Evolutionary conservation across 78 protist genomes (phyloP), one percentile per base, ranked within the genome.

Genomic region (Cavenderia fasciculata): DNA sequence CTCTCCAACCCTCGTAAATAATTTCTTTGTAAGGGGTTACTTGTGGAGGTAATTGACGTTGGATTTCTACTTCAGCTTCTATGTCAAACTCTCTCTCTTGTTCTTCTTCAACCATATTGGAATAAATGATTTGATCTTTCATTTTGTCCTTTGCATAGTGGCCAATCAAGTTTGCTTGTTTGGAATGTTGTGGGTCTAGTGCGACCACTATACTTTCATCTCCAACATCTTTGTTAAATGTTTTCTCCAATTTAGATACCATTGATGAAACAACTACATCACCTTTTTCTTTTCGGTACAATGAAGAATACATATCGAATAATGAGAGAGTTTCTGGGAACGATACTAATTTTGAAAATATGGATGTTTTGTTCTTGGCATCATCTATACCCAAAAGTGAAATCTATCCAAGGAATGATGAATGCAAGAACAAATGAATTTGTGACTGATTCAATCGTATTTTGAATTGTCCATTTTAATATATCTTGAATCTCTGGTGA

Each of bases 71-170:
- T 38, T 62, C 71, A 18, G 33, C 49, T 62, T 62, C 71, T 6
- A 62, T 8, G 33, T 62, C 71, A 40, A n/a, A 18, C 19, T 62
- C 71, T 38, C 71, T 33, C 21, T 62, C 71, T 62, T 62, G 51
- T 62, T 62, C 71, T 18, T 40, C 71, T 10, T 62, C 71, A 4
- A n/a, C 21, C 2, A n/a, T 31, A 8, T 5, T 62, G 2, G 71
- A 62, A 40, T n/a, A 62, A 2, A 62, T 38, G 4, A 10, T 29
- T 11, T 21, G 23, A 29, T 29, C 23, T 59, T 6, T 59, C 36
- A 29, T 27, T 2, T 4, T 52, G n/a, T n/a, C n/a, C n/a, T n/a
- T n/a, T n/a, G n/a, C n/a, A n/a, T n/a, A n/a, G n/a, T n/a, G n/a
- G n/a, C n/a, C n/a, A n/a, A n/a, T n/a, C n/a, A n/a, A n/a, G n/a